Percentiles rank a stretch among this genome's conserved stretches.
Evolutionary conservation across 768 basidiomycete species (phyloP).

Genomic region (Amanita molliuscula): DNA sequence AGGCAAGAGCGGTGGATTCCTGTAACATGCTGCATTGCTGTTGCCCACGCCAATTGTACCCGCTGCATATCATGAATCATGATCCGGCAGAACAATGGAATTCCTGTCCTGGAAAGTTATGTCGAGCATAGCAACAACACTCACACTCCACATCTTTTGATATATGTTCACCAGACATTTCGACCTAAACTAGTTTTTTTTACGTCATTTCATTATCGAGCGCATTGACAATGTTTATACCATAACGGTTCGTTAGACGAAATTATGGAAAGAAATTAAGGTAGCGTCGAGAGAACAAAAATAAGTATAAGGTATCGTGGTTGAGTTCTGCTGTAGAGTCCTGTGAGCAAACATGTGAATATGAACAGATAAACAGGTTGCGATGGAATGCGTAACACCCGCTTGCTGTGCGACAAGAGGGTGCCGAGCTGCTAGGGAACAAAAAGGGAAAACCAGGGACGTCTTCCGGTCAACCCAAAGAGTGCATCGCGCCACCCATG

Average conservation of each 20-base stretch:
- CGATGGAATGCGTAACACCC: neutral
- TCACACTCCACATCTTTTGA: no score
- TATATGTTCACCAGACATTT: no score
- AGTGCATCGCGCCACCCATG: neutral
- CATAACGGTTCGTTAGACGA: neutral
- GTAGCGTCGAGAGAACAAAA: neutral
- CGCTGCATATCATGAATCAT: no score
- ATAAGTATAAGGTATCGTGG: no score
- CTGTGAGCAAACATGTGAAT: no score
- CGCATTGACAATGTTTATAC: neutral
- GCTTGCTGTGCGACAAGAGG: neutral
- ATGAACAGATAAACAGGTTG: neutral
- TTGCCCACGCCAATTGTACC: neutral
- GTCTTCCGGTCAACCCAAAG: neutral
- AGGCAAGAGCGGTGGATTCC: slow-evolving; percentile 63
- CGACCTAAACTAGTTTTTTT: neutral
- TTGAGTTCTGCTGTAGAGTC: no score
- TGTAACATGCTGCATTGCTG: slow-evolving; percentile 15
- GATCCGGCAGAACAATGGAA: no score
- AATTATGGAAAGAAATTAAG: neutral
- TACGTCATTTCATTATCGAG: neutral
- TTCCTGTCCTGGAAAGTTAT: no score
- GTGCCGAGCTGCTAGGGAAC: neutral
- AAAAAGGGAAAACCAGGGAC: neutral
- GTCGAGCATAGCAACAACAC: no score